phyloP scores from a whole-genome alignment of 2,329 filamentous ascomycete genomes.

The Fusarium scirpi region DNA sequence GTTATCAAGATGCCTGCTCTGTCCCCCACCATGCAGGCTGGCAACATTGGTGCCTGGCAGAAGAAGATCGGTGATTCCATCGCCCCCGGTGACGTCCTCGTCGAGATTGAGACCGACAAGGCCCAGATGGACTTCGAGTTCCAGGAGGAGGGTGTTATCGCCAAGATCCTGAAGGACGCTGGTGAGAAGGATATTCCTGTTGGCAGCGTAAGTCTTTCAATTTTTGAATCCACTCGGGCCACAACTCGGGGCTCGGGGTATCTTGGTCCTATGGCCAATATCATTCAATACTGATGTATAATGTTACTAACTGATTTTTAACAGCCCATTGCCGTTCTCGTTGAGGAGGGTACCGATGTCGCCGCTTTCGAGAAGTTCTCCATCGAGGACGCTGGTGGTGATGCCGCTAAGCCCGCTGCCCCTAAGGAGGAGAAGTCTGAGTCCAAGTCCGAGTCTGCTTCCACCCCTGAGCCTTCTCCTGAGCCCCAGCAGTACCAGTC shows the following conservation, averaged over 20 bases:
- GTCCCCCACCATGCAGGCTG: slow-evolving; percentile 96
- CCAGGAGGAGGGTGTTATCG: slow-evolving; percentile 96
- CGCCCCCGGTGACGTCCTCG: slow-evolving; percentile 91
- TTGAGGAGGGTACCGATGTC: slow-evolving; percentile 91
- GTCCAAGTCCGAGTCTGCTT: slow-evolving; percentile 67
- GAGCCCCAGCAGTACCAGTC: slow-evolving; percentile 78
- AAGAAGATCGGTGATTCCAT: slow-evolving; percentile 94
- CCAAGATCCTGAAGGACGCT: slow-evolving; percentile 91
- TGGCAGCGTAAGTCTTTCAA: slow-evolving; percentile 80
- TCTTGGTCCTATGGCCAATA: slow-evolving; percentile 23
- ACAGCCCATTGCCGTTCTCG: slow-evolving; percentile 94
- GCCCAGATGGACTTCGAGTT: slow-evolving; percentile 99
- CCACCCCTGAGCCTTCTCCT: slow-evolving; percentile 55
- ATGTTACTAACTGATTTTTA: slow-evolving; percentile 30
- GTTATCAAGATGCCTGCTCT: slow-evolving; percentile 98
- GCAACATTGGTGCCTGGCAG: slow-evolving; percentile 97
- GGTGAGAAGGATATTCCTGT: slow-evolving; percentile 95
- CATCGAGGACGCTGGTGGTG: slow-evolving; percentile 89
- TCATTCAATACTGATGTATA: slow-evolving; percentile 1
- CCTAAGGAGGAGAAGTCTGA: slow-evolving; percentile 77
- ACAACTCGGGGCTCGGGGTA: slow-evolving; percentile 33
- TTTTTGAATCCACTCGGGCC: slow-evolving; percentile 22
- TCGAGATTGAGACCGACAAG: slow-evolving; percentile 99
- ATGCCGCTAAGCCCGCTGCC: slow-evolving; percentile 69
- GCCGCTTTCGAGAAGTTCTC: slow-evolving; percentile 90